Evolutionary conservation across 768 basidiomycete species (phyloP), one percentile per base, ranked within the genome.

Genomic region (Suillus lakei): DNA sequence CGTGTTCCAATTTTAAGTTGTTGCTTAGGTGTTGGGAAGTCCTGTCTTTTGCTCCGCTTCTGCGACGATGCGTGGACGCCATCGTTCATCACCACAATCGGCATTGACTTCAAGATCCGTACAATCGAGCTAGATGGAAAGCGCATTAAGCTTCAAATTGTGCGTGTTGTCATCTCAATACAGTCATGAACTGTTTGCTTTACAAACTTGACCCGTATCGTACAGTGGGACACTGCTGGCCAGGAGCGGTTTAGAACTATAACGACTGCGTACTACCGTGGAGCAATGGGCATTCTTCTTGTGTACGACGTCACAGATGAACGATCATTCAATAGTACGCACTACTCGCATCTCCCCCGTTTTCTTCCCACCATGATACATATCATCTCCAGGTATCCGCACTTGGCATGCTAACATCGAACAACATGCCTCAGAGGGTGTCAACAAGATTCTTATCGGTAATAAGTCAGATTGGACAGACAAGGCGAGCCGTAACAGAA

Each of bases 21-120:
- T 34, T 66, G 71, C 46, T 56, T 71, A 90, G 95, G 95, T 80
- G 96, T 98, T 72, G 95, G 97, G 68, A 96, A 99, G 85, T 99
- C 96, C 32, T 95, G 93, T 81, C 85, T 96, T n/a, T 84, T 96
- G 61, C 86, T 95, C 67, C 91, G 95, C 69, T 99, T 99, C 88
- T 98, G 96, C 77, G 98, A 99, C 83, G 98, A 99, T 80, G 93
- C 96, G 68, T 99, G 96, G 96, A 99, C 98, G 39, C 96, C 96
- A 56, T 96, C 93, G 51, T 99, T 98, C 84, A 99, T 98, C 81
- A 98, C 96, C 64, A 99, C 98, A 64, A 99, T 99, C 78, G 98
- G 97, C 65, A 96, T 98, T 71, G 96, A 98, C 87, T 98, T 98
- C 86, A 97, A 96, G 90, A 99, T 99, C 80, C 90, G 97, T 39